Conservation (phyloP, 495 filamentous ascomycete genomes). For the Glarea lozoyensis region DNA sequence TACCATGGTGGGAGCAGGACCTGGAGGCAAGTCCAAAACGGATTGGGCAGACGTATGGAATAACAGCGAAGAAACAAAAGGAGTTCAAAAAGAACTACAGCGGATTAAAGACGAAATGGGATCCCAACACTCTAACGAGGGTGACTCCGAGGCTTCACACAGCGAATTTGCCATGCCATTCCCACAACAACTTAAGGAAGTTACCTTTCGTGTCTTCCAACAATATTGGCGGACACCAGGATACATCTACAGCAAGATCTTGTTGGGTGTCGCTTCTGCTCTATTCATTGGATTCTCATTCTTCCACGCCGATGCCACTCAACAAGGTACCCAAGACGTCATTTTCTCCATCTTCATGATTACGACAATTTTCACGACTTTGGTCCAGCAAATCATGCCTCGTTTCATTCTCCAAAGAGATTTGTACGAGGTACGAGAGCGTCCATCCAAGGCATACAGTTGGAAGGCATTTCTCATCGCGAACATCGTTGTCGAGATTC, state of each 20-base stretch:
- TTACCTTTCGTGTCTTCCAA: conserved; percentile 43
- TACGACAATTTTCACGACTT: conserved; percentile 24
- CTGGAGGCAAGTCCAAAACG: conserved; percentile 28
- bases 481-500: conserved; percentile 65
- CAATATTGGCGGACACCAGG: conserved; percentile 53
- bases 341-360: conserved; percentile 66
- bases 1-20: conserved; percentile 18
- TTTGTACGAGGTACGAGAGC: conserved; percentile 63
- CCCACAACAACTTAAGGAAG: conserved; percentile 37
- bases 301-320: conserved; percentile 50
- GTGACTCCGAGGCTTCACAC: conserved; percentile 8
- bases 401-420: conserved; percentile 56
- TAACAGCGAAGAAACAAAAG: conserved; percentile 55
- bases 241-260: conserved; percentile 49
- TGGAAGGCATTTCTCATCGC: conserved; percentile 64
- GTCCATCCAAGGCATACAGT: conserved; percentile 59
- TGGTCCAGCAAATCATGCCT: conserved; percentile 45
- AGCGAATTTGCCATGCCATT: conserved; percentile 46
- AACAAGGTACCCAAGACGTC: conserved; percentile 53
- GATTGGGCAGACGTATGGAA: conserved; percentile 81
- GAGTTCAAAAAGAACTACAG: conserved; percentile 58
- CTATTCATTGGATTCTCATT: conserved; percentile 60
- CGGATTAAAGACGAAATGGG: conserved; percentile 47
- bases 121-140: conserved; percentile 12
- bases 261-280: conserved; percentile 54